Evolutionary conservation across 495 filamentous ascomycete species (phyloP).

Genomic region (Penicillium psychrofluorescens): DNA sequence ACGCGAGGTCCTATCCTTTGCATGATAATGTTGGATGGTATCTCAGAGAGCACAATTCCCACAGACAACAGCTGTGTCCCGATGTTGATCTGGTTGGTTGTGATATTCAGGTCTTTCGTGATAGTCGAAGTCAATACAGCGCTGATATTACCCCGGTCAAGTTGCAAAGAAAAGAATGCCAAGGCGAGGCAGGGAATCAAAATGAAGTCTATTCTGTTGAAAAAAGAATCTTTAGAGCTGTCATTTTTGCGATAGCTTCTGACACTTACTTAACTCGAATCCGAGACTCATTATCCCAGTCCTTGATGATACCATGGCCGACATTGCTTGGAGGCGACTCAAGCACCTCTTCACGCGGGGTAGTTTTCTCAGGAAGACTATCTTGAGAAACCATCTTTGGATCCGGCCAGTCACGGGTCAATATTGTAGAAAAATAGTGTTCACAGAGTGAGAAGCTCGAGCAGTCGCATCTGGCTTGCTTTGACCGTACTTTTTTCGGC

Average conservation of each 20-base stretch:
- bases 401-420: neutral
- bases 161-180: constrained; percentile 52
- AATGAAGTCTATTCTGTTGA: constrained; percentile 41
- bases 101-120: constrained; percentile 45
- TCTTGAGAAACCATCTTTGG: neutral
- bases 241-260: neutral
- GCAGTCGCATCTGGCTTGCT: too few species aligned
- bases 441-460: too few species aligned
- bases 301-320: constrained; percentile 18
- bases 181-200: constrained; percentile 45
- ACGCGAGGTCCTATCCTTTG: constrained; percentile 45
- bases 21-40: constrained; percentile 50
- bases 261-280: constrained; percentile 22
- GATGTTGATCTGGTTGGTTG: constrained; percentile 51
- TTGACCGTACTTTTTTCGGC: too few species aligned
- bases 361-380: constrained; percentile 5
- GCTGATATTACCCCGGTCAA: constrained; percentile 48
- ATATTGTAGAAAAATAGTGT: neutral
- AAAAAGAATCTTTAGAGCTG: too few species aligned
- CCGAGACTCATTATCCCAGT: constrained; percentile 25
- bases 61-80: constrained; percentile 48
- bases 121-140: constrained; percentile 44
- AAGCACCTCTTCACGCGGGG: constrained; percentile 3
- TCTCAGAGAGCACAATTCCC: constrained; percentile 51
- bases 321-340: constrained; percentile 9